Percentiles rank a stretch among this genome's conserved stretches.
Conservation (phyloP, 2,329 filamentous ascomycete species). For the Xylariomycetidae sp. region DNA sequence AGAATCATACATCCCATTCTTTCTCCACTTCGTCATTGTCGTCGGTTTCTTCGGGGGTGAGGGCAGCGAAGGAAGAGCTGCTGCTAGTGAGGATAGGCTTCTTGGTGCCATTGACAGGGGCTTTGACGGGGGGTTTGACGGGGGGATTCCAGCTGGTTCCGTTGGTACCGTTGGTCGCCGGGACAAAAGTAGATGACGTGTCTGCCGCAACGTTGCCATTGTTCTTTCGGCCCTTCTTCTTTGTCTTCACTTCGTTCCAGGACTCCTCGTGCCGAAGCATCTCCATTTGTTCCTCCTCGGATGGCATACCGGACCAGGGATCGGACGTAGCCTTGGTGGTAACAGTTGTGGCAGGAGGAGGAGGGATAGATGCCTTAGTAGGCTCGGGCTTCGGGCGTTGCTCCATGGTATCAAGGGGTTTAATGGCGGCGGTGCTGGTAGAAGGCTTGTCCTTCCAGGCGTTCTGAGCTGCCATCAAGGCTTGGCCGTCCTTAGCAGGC, state of each 20-base stretch:
- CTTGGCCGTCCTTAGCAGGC: constrained; percentile 73
- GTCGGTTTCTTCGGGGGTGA: constrained; percentile 26
- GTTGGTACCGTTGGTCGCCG: constrained; percentile 14
- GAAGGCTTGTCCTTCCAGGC: constrained; percentile 36
- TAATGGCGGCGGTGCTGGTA: constrained; percentile 34
- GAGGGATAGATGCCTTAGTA: constrained; percentile 22
- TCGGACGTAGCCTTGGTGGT: constrained; percentile 28
- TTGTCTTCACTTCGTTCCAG: constrained; percentile 56
- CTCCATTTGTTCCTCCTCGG: constrained; percentile 60
- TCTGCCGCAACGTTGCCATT: constrained; percentile 35
- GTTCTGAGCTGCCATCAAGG: constrained; percentile 45
- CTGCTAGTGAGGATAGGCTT: constrained; percentile 26
- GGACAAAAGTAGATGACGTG: constrained; percentile 15
- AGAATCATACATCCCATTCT: constrained; percentile 30
- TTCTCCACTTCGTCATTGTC: constrained; percentile 27
- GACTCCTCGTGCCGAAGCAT: constrained; percentile 46
- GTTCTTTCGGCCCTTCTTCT: constrained; percentile 39
- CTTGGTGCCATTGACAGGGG: constrained; percentile 21
- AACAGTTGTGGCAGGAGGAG: constrained; percentile 28
- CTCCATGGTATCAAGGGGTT: constrained; percentile 57
- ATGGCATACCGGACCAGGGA: constrained; percentile 49
- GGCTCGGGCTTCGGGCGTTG: constrained; percentile 31
- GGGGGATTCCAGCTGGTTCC: constrained; percentile 11
- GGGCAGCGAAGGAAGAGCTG: constrained; percentile 29
- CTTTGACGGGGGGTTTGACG: constrained; percentile 17